These are phyloP conservation scores for Boletus rubescentipes DNA, from an alignment of 768 basidiomycete genomes.

Conservation along the genomic window DNA sequence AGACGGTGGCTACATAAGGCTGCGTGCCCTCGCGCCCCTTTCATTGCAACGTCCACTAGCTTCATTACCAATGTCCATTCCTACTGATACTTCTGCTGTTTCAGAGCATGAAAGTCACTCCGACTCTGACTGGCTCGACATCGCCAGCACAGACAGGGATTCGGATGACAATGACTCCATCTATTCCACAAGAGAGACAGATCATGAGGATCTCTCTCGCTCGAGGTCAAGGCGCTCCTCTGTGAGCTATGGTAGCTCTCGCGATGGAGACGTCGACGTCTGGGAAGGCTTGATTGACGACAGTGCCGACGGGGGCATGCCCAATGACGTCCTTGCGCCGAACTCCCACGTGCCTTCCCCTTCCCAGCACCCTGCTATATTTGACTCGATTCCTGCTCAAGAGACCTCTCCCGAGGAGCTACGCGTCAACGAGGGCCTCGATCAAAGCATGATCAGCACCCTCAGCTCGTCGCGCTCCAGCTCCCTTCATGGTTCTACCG, in stretches of 20 bases:
- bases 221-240: conserved; percentile 70
- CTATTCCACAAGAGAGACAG: conserved; percentile 53
- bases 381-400: conserved; percentile 27
- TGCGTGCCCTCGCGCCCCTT: conserved; percentile 29
- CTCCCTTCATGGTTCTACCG: conserved; percentile 51
- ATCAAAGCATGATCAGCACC: conserved; percentile 82
- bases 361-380: conserved; percentile 23
- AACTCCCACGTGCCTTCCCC: conserved; percentile 23
- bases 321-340: conserved; percentile 24
- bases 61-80: conserved; percentile 30
- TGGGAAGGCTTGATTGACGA: conserved; percentile 80
- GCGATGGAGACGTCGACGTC: conserved; percentile 66
- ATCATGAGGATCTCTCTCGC: conserved; percentile 53
- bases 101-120: conserved; percentile 68
- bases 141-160: conserved; percentile 59
- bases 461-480: conserved; percentile 72
- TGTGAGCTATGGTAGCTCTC: conserved; percentile 65
- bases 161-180: conserved; percentile 73
- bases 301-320: conserved; percentile 47
- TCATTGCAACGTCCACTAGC: conserved; percentile 25
- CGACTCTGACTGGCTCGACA: conserved; percentile 85
- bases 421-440: conserved; percentile 68
- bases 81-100: conserved; percentile 42
- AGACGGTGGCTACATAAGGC: conserved; percentile 28
- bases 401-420: conserved; percentile 57